Evolutionary conservation across 75 land plant species (phyloP).

Genomic region (Cupressus sempervirens): DNA sequence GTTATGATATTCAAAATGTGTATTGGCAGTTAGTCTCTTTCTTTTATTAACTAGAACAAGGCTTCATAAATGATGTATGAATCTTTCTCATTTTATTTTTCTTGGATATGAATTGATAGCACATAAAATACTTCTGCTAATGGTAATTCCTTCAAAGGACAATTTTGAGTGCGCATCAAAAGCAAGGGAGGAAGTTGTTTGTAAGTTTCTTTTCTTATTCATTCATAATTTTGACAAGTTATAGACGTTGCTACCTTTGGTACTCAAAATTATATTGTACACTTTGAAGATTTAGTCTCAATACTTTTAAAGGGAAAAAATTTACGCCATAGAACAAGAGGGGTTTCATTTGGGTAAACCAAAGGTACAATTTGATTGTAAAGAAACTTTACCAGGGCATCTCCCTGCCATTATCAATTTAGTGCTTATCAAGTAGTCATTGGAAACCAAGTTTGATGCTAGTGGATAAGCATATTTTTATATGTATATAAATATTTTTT

Average conservation of each 20-base stretch:
- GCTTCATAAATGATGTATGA: not conserved
- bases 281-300: not conserved
- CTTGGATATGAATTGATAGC: constrained; percentile 93
- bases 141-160: constrained; percentile 60
- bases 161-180: constrained; percentile 32
- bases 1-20: constrained; percentile 41
- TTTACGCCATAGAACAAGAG: not conserved
- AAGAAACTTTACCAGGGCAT: not conserved
- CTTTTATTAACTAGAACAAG: not conserved
- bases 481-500: not conserved
- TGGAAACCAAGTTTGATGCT: not conserved
- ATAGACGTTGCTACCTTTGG: not conserved
- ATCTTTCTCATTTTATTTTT: constrained; percentile 1
- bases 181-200: constrained; percentile 47
- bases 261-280: too few relatives aligned
- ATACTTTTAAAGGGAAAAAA: not conserved
- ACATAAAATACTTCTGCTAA: constrained; percentile 69
- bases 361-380: not conserved
- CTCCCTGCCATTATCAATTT: not conserved
- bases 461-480: not conserved
- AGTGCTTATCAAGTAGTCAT: not conserved
- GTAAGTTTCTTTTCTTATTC: constrained; percentile 29
- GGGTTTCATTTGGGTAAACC: not conserved
- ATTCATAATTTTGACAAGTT: not conserved
- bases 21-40: constrained; percentile 78